Conservation (phyloP, 164 flowering plant genomes). For the Akebia trifoliata region DNA sequence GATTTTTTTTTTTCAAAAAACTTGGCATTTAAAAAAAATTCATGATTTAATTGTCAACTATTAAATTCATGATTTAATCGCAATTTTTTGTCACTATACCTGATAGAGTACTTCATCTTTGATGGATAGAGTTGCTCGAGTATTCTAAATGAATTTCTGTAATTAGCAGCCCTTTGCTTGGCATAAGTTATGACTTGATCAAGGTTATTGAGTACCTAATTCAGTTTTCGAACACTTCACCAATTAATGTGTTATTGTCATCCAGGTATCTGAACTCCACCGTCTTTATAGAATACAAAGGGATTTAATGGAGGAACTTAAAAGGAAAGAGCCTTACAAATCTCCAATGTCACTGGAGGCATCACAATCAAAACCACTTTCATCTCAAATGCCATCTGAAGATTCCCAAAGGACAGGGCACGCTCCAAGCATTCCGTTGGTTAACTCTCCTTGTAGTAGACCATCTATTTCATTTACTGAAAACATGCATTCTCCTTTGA, state of each 20-base stretch:
- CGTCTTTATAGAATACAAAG: conserved; percentile 80
- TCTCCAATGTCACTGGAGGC: conserved; percentile 31
- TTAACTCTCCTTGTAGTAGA: conserved; percentile 34
- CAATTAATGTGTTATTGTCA: not conserved
- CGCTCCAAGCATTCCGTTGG: conserved; percentile 32
- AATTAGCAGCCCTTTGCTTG: too few relatives aligned
- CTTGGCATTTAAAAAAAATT: too few relatives aligned
- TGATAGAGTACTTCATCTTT: too few relatives aligned
- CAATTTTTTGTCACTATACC: too few relatives aligned
- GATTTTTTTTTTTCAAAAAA: too few relatives aligned
- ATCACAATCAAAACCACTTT: conserved; percentile 44
- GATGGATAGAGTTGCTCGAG: too few relatives aligned
- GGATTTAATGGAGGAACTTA: conserved; percentile 74
- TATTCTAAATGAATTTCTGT: too few relatives aligned
- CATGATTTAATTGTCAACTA: too few relatives aligned
- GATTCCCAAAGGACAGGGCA: conserved; percentile 44
- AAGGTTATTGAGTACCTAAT: too few relatives aligned
- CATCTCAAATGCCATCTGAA: conserved; percentile 47
- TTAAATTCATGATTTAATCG: too few relatives aligned
- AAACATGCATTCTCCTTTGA: conserved; percentile 36
- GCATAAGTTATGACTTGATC: too few relatives aligned
- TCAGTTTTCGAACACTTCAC: not conserved
- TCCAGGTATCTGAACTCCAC: conserved; percentile 86
- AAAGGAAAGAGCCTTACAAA: conserved; percentile 42
- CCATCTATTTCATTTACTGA: conserved; percentile 46